A percentile compares a stretch with the other conserved stretches of the same genome.
phyloP scores from a whole-genome alignment of 805 yeast genomes.

The Teunomyces aglyptinius region DNA sequence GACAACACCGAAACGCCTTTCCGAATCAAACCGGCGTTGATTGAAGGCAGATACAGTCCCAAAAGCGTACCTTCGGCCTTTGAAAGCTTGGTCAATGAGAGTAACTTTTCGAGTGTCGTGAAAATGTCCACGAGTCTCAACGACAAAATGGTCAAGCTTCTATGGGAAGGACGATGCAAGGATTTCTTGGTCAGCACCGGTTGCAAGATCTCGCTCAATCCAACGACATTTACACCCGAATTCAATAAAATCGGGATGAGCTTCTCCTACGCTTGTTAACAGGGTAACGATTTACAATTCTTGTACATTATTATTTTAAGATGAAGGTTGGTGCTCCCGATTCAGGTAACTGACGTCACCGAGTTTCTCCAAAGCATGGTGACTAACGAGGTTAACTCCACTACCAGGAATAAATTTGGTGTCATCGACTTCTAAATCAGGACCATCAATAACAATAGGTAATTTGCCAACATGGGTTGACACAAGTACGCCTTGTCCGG shows the following conservation, averaged over 20 bases:
- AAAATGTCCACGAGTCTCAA: constrained; percentile 70
- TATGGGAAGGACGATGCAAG: constrained; percentile 87
- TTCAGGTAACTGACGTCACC: too few relatives aligned
- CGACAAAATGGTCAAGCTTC: constrained; percentile 55
- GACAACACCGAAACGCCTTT: constrained; percentile 23
- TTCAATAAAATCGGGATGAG: constrained; percentile 56
- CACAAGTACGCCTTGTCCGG: too few relatives aligned
- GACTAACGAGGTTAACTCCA: too few relatives aligned
- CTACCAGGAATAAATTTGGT: too few relatives aligned
- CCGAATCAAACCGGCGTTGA: constrained; percentile 26
- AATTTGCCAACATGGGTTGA: too few relatives aligned
- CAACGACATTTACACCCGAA: constrained; percentile 42
- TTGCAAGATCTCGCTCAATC: constrained; percentile 45
- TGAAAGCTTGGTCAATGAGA: constrained; percentile 47
- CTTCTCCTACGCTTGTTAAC: constrained; percentile 58
- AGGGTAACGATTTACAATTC: too few relatives aligned
- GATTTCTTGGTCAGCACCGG: constrained; percentile 82
- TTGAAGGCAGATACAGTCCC: constrained; percentile 9
- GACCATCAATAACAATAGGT: too few relatives aligned
- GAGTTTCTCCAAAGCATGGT: too few relatives aligned
- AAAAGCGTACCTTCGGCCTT: constrained; percentile 50
- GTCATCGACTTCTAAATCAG: too few relatives aligned
- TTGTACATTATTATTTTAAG: too few relatives aligned
- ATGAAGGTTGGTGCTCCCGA: too few relatives aligned
- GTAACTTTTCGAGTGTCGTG: constrained; percentile 66